These are phyloP conservation scores for Mortierella sp. DNA, from an alignment of 371 early-diverging fungal species.

Conservation along the genomic window DNA sequence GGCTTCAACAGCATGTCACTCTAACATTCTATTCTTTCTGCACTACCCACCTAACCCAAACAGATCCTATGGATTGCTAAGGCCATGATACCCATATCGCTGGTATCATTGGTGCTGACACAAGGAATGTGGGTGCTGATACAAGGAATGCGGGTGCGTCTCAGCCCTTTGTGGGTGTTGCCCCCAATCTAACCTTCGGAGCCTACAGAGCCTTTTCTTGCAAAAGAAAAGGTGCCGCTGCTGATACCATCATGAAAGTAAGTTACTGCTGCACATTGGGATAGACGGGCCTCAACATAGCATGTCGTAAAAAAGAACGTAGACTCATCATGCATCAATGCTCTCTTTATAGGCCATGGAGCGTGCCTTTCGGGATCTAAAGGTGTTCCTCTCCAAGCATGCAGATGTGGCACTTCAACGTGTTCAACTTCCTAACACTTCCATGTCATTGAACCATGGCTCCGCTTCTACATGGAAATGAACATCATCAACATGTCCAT, in stretches of 20 bases:
- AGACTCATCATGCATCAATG: no score
- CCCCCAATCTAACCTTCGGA: slow-evolving; percentile 68
- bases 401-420: no score
- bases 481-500: slow-evolving; percentile 74
- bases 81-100: slow-evolving; percentile 74
- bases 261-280: no score
- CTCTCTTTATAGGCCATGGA: slow-evolving; percentile 58
- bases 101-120: slow-evolving; percentile 68
- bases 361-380: slow-evolving; percentile 66
- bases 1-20: no score
- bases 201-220: slow-evolving; percentile 64
- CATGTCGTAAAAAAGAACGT: no score
- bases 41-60: no score
- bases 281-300: no score
- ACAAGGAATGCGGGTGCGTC: slow-evolving; percentile 27
- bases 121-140: slow-evolving; percentile 29
- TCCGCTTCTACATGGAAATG: no score
- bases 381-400: no score
- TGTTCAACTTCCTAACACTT: not conserved
- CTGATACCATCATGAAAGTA: no score
- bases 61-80: slow-evolving; percentile 61
- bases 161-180: slow-evolving; percentile 64
- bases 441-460: not conserved
- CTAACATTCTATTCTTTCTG: no score
- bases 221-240: no score